Evolutionary conservation across 495 filamentous ascomycete species (phyloP).

Genomic region (Talaromyces adpressus): DNA sequence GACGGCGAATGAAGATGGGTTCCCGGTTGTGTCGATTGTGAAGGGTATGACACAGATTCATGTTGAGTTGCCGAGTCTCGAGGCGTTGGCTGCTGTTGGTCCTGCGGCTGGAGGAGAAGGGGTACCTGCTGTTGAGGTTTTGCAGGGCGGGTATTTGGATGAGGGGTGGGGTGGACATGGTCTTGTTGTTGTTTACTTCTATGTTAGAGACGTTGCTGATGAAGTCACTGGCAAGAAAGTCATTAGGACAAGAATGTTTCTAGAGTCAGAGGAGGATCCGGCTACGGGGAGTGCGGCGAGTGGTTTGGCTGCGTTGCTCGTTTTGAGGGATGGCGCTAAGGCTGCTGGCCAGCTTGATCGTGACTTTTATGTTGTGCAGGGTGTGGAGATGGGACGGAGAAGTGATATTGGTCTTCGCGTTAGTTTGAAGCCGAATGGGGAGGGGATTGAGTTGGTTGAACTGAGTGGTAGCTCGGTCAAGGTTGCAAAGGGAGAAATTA

Average conservation of each 20-base stretch:
- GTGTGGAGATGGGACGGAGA: conserved; percentile 69
- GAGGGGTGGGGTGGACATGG: conserved; percentile 46
- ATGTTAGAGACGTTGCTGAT: conserved; percentile 36
- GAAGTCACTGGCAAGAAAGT: conserved; percentile 20
- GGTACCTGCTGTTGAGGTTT: conserved; percentile 7
- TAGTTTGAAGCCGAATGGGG: conserved; percentile 20
- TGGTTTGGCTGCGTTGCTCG: conserved; percentile 51
- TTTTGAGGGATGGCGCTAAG: conserved; percentile 32
- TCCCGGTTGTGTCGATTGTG: conserved; percentile 54
- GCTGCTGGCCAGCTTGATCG: conserved; percentile 7
- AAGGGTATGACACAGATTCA: conserved; percentile 67
- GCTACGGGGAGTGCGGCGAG: conserved; percentile 63
- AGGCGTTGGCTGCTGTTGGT: conserved; percentile 25
- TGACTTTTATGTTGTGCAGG: conserved; percentile 56
- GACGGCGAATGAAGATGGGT: not conserved
- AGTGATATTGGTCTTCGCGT: conserved; percentile 52
- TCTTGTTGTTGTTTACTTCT: conserved; percentile 52
- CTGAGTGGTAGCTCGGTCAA: conserved; percentile 51
- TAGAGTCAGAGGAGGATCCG: conserved; percentile 55
- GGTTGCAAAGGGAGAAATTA: conserved; percentile 47
- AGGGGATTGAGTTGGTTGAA: conserved; percentile 38
- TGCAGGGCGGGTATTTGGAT: conserved; percentile 36
- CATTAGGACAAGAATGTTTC: conserved; percentile 43
- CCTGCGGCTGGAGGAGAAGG: conserved; percentile 20
- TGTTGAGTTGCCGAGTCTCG: conserved; percentile 41